phyloP scores from a whole-genome alignment of 2,329 filamentous ascomycete species.

The Aspergillus fijiensis region DNA sequence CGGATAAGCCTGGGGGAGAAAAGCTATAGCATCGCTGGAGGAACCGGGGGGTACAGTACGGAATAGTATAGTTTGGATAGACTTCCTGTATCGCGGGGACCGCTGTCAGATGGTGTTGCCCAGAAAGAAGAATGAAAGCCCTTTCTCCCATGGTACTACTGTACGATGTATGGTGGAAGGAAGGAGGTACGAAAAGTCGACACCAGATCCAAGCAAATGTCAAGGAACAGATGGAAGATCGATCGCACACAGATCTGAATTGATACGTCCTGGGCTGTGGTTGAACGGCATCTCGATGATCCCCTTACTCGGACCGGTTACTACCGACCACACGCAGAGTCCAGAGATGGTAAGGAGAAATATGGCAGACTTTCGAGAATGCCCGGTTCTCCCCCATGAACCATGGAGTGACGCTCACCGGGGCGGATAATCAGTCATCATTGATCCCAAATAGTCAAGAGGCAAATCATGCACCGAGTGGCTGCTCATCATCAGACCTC shows the following conservation, averaged over 20 bases:
- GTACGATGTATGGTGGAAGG: background rate
- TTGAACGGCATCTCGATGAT: background rate
- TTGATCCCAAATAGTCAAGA: background rate
- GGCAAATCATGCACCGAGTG: background rate
- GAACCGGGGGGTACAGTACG: background rate
- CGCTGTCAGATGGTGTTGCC: background rate
- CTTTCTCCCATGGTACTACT: background rate
- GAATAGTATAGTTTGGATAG: background rate
- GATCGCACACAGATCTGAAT: background rate
- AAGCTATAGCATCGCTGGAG: background rate
- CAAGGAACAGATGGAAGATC: slow-evolving; percentile 2
- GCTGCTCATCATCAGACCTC: slow-evolving; percentile 4
- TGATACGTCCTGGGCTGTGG: background rate
- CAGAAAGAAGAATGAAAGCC: background rate
- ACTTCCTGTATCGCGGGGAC: background rate
- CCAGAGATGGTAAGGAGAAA: background rate
- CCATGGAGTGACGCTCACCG: background rate
- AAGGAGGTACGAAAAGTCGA: background rate
- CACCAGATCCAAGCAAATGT: background rate
- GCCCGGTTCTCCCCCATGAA: slow-evolving; percentile 3
- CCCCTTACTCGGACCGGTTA: background rate
- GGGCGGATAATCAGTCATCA: slow-evolving; percentile 4
- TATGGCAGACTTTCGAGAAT: slow-evolving; percentile 2
- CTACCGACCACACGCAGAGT: background rate
- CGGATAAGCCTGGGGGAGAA: background rate